A percentile compares a stretch with the other conserved stretches of the same genome.
phyloP scores from a whole-genome alignment of 305 asterid species.

The Rubia tinctorum region DNA sequence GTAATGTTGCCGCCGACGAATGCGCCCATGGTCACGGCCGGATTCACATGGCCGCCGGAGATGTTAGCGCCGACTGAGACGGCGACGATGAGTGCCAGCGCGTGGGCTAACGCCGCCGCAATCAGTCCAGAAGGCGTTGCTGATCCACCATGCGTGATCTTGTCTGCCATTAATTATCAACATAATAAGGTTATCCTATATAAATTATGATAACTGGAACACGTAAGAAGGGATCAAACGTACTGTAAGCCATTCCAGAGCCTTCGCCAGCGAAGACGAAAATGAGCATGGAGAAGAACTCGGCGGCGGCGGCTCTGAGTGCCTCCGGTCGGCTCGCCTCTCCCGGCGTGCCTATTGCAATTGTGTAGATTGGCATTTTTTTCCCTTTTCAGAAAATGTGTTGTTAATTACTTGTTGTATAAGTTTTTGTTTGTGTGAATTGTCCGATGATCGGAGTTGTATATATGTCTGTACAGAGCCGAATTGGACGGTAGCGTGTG shows the following conservation, averaged over 20 bases:
- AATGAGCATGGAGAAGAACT: constrained; percentile 37
- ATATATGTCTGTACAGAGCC: neutral
- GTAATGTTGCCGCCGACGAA: constrained; percentile 30
- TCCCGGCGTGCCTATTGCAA: constrained; percentile 27
- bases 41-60: constrained; percentile 33
- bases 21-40: constrained; percentile 27
- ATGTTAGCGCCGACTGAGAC: constrained; percentile 30
- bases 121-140: constrained; percentile 24
- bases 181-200: neutral
- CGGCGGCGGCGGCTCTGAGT: constrained; percentile 31
- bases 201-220: neutral
- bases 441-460: neutral
- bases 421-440: neutral
- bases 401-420: too few species aligned
- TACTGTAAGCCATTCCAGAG: constrained; percentile 34
- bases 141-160: constrained; percentile 22
- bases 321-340: constrained; percentile 33
- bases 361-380: constrained; percentile 24
- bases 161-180: constrained; percentile 11
- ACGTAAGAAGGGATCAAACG: neutral
- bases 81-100: constrained; percentile 26
- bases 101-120: constrained; percentile 29
- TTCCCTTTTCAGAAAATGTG: too few species aligned
- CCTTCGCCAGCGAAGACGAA: constrained; percentile 36
- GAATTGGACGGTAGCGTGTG: neutral